A percentile compares a stretch with the other conserved stretches of the same genome.
These are phyloP conservation scores for Discostella pseudostelligera DNA, from an alignment of 108 stramenopile species.

Conservation along the genomic window DNA sequence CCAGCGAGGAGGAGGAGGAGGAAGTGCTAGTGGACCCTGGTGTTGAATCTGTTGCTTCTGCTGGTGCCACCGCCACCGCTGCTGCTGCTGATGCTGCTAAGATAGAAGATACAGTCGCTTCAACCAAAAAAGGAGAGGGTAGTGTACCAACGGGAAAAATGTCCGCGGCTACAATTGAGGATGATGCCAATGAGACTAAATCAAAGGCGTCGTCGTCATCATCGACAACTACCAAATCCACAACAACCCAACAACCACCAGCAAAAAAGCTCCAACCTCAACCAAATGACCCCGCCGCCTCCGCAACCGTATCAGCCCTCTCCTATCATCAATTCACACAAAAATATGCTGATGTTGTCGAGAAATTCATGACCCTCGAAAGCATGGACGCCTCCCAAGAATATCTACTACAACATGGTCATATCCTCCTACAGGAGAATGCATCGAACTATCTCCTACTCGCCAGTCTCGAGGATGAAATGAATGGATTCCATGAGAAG, in stretches of 20 bases:
- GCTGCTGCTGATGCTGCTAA: background rate
- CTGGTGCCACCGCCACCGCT: background rate
- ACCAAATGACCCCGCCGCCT: slow-evolving; percentile 24
- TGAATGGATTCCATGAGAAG: slow-evolving; percentile 96
- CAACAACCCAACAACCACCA: background rate
- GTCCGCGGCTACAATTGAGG: slow-evolving; percentile 36
- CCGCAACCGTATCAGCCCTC: slow-evolving; percentile 66
- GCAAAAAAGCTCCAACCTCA: slow-evolving; percentile 31
- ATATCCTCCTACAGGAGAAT: slow-evolving; percentile 94
- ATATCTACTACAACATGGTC: slow-evolving; percentile 83
- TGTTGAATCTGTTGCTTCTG: background rate
- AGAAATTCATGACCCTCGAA: slow-evolving; percentile 83
- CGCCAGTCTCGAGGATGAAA: slow-evolving; percentile 96
- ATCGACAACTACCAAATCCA: no score
- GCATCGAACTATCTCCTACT: slow-evolving; percentile 92
- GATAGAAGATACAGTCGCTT: background rate
- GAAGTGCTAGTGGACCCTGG: background rate
- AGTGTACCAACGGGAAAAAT: slow-evolving; percentile 51
- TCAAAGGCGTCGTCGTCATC: no score
- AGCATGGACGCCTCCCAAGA: slow-evolving; percentile 84
- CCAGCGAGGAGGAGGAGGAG: slow-evolving; percentile 19
- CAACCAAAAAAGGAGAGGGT: slow-evolving; percentile 5
- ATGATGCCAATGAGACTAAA: slow-evolving; percentile 10
- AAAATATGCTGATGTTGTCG: slow-evolving; percentile 87
- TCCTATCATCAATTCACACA: slow-evolving; percentile 93